A percentile compares a stretch with the other conserved stretches of the same genome.
Conservation (phyloP, 345 rosid genomes). For the Pseudoturritis turrita region DNA sequence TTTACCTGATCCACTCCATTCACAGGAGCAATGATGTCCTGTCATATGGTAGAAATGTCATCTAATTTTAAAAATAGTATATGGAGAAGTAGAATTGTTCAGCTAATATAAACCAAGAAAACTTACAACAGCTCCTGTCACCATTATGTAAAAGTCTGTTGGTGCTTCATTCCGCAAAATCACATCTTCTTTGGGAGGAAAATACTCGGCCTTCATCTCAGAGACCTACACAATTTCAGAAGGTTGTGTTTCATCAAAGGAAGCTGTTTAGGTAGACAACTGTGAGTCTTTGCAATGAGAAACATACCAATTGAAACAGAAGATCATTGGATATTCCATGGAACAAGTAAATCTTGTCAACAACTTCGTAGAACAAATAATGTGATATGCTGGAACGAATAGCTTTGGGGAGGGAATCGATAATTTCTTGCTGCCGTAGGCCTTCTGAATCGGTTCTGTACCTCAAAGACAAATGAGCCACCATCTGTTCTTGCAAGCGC, state of each 20-base stretch:
- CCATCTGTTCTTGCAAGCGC: slow-evolving; percentile 87
- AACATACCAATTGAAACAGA: slow-evolving; percentile 83
- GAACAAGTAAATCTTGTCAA: slow-evolving; percentile 75
- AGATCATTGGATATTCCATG: slow-evolving; percentile 86
- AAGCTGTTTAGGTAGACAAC: not conserved
- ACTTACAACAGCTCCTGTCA: slow-evolving; percentile 77
- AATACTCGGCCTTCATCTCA: slow-evolving; percentile 91
- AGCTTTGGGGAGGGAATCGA: slow-evolving; percentile 84
- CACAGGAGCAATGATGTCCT: slow-evolving; percentile 54
- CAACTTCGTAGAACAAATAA: slow-evolving; percentile 67
- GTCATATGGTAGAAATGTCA: slow-evolving; percentile 2
- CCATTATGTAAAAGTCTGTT: slow-evolving; percentile 73
- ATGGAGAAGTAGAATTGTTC: slow-evolving; percentile 5
- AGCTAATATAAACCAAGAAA: not conserved
- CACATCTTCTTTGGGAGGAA: slow-evolving; percentile 90
- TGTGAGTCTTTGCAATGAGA: not conserved
- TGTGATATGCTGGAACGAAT: slow-evolving; percentile 76
- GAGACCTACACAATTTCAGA: slow-evolving; percentile 45
- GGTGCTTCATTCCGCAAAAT: slow-evolving; percentile 93
- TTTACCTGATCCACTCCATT: slow-evolving; percentile 62
- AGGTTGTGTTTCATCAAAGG: not conserved
- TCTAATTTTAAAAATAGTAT: slow-evolving; percentile 10
- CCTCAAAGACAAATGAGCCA: slow-evolving; percentile 79
- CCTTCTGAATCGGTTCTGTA: slow-evolving; percentile 87
- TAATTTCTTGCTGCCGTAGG: slow-evolving; percentile 81